Evolutionary conservation across 169 alveolate species (phyloP), one percentile per base, ranked within the genome.

Genomic region (Plasmodium billcollinsi): DNA sequence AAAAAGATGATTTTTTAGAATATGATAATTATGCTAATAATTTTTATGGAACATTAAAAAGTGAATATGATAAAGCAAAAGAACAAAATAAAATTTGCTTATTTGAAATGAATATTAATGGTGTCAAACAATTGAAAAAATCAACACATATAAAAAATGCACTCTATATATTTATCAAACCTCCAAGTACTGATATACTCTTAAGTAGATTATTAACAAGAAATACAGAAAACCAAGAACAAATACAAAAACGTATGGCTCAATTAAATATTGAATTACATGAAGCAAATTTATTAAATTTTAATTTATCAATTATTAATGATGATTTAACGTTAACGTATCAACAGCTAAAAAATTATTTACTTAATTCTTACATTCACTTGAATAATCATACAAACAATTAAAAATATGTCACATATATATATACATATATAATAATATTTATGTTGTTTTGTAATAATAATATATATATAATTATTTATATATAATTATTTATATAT

Each of bases 71-170:
- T 14, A 88, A 96, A n/a, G 93, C 96, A 1, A 91, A 56, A 75
- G 49, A 78, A n/a, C 63, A 74, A 47, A 91, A 93, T 47, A 93
- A 96, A 92, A 93, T 97, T 43, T 96, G 97, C 43, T 24, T 96
- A 14, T 73, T 97, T 39, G 98, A 97, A 70, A 96, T 96, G 65
- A 98, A 97, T 91, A 96, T 97, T 0, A 88, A 96, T 78, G 98
- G 98, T 18, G 97, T 94, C 26, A 88, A 88, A 39, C 95, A 96
- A 54, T 58, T 97, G 2, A 65, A 86, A 66, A 62, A 70, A 11
- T 71, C 78, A 9, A 72, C 90, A 24, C 72, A 95, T 29, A 85
- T 91, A 2, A 18, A 94, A 14, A 93, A 92, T 59, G 94, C 94
- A 45, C 47, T 76, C 3, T 76, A 76, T 24, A 88, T 97, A 7